Conservation (phyloP, 2,329 filamentous ascomycete genomes). For the Orbilia javanica region DNA sequence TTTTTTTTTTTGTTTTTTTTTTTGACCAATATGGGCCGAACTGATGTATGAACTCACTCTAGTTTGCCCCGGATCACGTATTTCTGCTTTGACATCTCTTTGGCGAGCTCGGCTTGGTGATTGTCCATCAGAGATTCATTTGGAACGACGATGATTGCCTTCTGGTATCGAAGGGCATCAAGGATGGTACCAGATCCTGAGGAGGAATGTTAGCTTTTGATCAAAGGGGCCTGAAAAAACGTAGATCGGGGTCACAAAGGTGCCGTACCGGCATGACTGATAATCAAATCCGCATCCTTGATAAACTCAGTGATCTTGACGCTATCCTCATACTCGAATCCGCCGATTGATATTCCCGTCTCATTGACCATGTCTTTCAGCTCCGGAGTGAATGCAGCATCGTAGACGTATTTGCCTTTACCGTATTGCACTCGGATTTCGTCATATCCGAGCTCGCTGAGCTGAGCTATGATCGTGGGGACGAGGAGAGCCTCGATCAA, state of each 20-base stretch:
- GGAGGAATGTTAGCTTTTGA: not conserved
- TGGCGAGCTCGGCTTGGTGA: slow-evolving; percentile 88
- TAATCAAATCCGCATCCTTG: slow-evolving; percentile 76
- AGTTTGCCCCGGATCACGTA: slow-evolving; percentile 81
- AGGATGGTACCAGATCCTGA: slow-evolving; percentile 90
- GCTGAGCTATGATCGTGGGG: slow-evolving; percentile 73
- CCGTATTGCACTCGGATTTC: slow-evolving; percentile 85
- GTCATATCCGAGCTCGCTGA: slow-evolving; percentile 75
- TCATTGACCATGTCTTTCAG: slow-evolving; percentile 20
- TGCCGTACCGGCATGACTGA: slow-evolving; percentile 86
- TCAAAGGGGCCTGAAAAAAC: not conserved
- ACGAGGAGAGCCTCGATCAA: slow-evolving; percentile 77
- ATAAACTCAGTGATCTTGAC: slow-evolving; percentile 69
- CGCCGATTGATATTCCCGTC: slow-evolving; percentile 66
- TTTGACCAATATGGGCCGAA: too few relatives aligned
- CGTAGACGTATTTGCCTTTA: slow-evolving; percentile 69
- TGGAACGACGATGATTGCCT: slow-evolving; percentile 88
- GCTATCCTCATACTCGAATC: slow-evolving; percentile 75
- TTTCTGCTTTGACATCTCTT: slow-evolving; percentile 78
- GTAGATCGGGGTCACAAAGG: not conserved
- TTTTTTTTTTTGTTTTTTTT: too few relatives aligned
- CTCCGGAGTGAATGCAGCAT: slow-evolving; percentile 47
- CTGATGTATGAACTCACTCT: slow-evolving; percentile 70
- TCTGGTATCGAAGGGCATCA: slow-evolving; percentile 78
- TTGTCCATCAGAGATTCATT: slow-evolving; percentile 87